Percentiles rank a stretch among this genome's conserved stretches.
Conservation (phyloP, 1,139 yeast species). For the Eremothecium sinecaudum region DNA sequence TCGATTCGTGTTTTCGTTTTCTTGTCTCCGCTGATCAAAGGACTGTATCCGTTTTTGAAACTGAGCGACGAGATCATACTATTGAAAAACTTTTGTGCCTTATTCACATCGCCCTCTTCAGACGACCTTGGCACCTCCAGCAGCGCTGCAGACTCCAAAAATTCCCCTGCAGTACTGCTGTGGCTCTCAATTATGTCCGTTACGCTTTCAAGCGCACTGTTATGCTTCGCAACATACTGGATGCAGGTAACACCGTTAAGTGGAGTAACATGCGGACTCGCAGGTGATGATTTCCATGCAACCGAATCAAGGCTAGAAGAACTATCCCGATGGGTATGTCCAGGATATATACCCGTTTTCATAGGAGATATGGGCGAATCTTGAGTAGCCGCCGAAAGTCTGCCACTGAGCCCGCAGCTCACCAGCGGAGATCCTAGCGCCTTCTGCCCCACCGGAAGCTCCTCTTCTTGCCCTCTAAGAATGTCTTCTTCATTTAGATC, state of each 20-base stretch:
- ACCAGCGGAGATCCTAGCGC: too few relatives aligned
- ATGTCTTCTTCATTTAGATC: too few relatives aligned
- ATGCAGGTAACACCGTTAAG: constrained; percentile 34
- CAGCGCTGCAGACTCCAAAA: constrained; percentile 8
- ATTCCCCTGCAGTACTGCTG: constrained; percentile 4
- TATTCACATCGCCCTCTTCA: constrained; percentile 4
- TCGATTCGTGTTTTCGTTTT: neutral
- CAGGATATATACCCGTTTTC: constrained; percentile 2
- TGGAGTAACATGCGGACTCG: constrained; percentile 49
- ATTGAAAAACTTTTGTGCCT: constrained; percentile 13
- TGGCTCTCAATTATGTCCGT: constrained; percentile 11
- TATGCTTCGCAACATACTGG: constrained; percentile 6
- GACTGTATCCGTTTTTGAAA: neutral
- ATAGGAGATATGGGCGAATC: neutral
- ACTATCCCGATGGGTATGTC: constrained; percentile 1
- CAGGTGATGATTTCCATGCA: constrained; percentile 41
- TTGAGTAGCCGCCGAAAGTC: neutral
- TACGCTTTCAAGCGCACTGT: constrained; percentile 15
- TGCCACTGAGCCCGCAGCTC: too few relatives aligned
- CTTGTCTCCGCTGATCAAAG: neutral
- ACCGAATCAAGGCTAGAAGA: constrained; percentile 13
- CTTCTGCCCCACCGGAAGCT: too few relatives aligned
- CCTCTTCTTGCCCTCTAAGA: too few relatives aligned
- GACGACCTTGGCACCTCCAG: constrained; percentile 6
- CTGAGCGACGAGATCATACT: constrained; percentile 16